Conservation (phyloP, 495 filamentous ascomycete species). For the Hypoxylon lenormandii region DNA sequence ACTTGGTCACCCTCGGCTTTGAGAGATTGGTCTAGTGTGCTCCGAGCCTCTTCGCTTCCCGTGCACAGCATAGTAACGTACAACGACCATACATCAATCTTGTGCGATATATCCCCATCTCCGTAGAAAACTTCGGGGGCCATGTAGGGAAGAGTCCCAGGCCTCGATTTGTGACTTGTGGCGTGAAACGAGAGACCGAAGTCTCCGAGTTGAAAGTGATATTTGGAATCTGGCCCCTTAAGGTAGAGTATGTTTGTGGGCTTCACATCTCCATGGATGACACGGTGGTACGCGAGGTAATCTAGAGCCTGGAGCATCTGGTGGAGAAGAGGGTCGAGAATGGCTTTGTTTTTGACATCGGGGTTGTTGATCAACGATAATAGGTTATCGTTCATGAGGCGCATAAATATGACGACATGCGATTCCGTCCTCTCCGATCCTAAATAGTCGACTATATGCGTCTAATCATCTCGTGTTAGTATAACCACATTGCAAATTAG, state of each 20-base stretch:
- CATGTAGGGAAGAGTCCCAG: slow-evolving; percentile 29
- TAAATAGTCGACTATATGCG: no score
- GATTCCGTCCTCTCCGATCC: no score
- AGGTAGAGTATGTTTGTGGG: slow-evolving; percentile 74
- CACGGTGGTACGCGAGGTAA: slow-evolving; percentile 55
- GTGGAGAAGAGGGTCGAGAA: neutral
- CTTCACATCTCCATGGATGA: slow-evolving; percentile 79
- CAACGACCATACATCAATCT: slow-evolving; percentile 48
- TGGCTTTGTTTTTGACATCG: no score
- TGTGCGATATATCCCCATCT: slow-evolving; percentile 1
- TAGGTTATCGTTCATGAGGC: no score
- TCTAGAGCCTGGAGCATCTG: slow-evolving; percentile 47
- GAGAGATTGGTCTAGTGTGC: no score
- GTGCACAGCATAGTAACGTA: slow-evolving; percentile 37
- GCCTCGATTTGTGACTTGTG: neutral
- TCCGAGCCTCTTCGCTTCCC: neutral
- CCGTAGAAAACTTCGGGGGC: slow-evolving; percentile 38
- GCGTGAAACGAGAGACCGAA: slow-evolving; percentile 31
- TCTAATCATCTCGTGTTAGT: no score
- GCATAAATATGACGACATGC: no score
- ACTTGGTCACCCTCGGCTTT: no score
- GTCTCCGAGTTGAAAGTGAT: slow-evolving; percentile 41
- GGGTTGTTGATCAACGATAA: no score
- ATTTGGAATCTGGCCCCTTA: neutral
- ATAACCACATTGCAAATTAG: no score